These are phyloP conservation scores for Speleostelium caveatum DNA, from an alignment of 78 protist species.

Conservation along the genomic window DNA sequence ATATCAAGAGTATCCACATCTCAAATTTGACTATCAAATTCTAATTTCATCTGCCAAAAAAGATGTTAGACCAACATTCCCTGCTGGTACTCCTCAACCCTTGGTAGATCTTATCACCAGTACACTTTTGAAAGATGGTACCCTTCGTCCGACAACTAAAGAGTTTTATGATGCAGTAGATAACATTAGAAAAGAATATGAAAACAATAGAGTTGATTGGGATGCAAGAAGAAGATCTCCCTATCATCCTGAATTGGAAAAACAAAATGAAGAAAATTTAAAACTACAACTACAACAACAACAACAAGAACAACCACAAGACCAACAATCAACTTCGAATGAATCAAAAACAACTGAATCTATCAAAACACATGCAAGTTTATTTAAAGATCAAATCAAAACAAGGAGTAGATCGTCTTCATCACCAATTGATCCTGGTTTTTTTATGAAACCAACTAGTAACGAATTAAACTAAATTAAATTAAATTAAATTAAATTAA, in stretches of 20 bases:
- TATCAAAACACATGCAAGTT: neutral
- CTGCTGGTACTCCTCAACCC: conserved; percentile 35
- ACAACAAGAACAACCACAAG: neutral
- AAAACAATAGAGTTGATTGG: conserved; percentile 35
- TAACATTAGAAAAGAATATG: conserved; percentile 17
- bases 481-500: too few relatives aligned
- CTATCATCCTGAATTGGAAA: neutral
- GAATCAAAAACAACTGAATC: conserved; percentile 12
- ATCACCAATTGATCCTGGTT: conserved; percentile 59
- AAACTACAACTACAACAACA: neutral
- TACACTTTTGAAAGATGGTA: conserved; percentile 40
- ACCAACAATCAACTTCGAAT: neutral
- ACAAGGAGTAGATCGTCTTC: conserved; percentile 36
- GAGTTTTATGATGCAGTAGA: conserved; percentile 29
- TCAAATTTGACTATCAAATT: conserved; percentile 81
- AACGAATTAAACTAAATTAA: neutral
- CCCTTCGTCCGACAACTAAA: conserved; percentile 36
- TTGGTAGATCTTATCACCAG: conserved; percentile 25
- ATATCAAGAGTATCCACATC: conserved; percentile 65
- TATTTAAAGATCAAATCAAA: conserved; percentile 27
- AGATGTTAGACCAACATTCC: conserved; percentile 70
- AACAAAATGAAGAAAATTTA: too few relatives aligned
- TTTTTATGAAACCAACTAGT: neutral
- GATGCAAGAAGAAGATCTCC: conserved; percentile 49
- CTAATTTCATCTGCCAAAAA: conserved; percentile 70